A percentile compares a stretch with the other conserved stretches of the same genome.
phyloP scores from a whole-genome alignment of 768 basidiomycete genomes.

The Gloeophyllum trabeum region DNA sequence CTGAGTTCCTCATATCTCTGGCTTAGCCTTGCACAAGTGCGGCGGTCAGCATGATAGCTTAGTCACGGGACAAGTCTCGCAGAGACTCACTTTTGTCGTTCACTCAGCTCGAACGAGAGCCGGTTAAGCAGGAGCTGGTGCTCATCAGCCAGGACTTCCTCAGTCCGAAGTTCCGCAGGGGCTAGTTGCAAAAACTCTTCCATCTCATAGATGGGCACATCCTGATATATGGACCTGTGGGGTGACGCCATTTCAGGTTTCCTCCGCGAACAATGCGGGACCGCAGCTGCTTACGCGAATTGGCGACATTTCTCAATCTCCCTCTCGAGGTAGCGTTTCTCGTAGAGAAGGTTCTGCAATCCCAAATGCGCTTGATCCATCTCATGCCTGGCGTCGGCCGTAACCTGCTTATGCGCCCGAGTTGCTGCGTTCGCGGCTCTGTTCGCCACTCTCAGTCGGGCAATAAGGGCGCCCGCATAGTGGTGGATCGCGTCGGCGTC shows the following conservation, averaged over 20 bases:
- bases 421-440: slow-evolving; percentile 63
- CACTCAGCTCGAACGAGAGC: slow-evolving; percentile 76
- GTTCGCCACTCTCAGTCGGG: slow-evolving; percentile 70
- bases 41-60: slow-evolving; percentile 4
- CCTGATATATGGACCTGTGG: slow-evolving; percentile 77
- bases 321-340: slow-evolving; percentile 80
- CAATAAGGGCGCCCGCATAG: slow-evolving; percentile 66
- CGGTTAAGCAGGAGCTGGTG: slow-evolving; percentile 86
- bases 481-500: slow-evolving; percentile 45
- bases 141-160: slow-evolving; percentile 50
- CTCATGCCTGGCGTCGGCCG: slow-evolving; percentile 65
- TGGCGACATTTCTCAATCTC: slow-evolving; percentile 91
- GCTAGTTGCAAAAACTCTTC: slow-evolving; percentile 63
- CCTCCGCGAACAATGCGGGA: background rate
- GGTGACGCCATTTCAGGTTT: background rate
- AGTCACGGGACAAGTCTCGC: slow-evolving; percentile 4
- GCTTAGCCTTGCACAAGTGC: slow-evolving; percentile 44
- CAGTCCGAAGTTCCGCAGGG: slow-evolving; percentile 52
- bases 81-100: slow-evolving; percentile 64
- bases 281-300: slow-evolving; percentile 55
- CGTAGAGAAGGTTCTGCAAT: slow-evolving; percentile 80
- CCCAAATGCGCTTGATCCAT: slow-evolving; percentile 88
- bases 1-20: slow-evolving; percentile 56
- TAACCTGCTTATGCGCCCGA: slow-evolving; percentile 60
- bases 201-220: slow-evolving; percentile 61